A percentile compares a stretch with the other conserved stretches of the same genome.
These are phyloP conservation scores for Cetraspora pellucida DNA, from an alignment of 192 early-diverging fungal species.

Conservation along the genomic window DNA sequence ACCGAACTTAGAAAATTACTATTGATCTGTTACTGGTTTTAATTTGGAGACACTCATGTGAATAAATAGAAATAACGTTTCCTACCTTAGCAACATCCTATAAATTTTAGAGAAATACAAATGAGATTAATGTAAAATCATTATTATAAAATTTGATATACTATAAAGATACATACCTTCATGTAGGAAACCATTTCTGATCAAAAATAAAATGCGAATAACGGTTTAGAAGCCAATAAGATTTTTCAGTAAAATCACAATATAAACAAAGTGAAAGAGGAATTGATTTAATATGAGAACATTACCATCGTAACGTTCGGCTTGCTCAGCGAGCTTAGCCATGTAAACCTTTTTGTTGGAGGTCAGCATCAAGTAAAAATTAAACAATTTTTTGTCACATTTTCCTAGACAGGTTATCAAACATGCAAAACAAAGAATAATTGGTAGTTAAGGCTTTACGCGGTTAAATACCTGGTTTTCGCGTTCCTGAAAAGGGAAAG, in stretches of 20 bases:
- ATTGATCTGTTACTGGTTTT: too few species aligned
- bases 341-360: constrained; percentile 90
- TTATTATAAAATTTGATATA: too few species aligned
- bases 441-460: background rate
- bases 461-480: constrained; percentile 40
- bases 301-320: constrained; percentile 91
- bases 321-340: constrained; percentile 99
- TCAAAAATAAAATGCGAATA: background rate
- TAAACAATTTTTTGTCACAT: constrained; percentile 25
- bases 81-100: constrained; percentile 55
- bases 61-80: constrained; percentile 73
- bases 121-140: constrained; percentile 17
- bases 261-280: background rate
- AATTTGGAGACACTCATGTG: background rate
- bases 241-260: background rate
- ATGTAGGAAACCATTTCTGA: constrained; percentile 46
- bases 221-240: background rate
- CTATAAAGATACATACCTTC: constrained; percentile 29
- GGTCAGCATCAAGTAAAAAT: constrained; percentile 33
- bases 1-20: too few species aligned
- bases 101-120: background rate
- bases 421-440: background rate
- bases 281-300: background rate
- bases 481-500: constrained; percentile 34
- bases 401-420: background rate